These are phyloP conservation scores for Pseudogymnoascus sp. DNA, from an alignment of 2,329 filamentous ascomycete genomes.

Conservation along the genomic window DNA sequence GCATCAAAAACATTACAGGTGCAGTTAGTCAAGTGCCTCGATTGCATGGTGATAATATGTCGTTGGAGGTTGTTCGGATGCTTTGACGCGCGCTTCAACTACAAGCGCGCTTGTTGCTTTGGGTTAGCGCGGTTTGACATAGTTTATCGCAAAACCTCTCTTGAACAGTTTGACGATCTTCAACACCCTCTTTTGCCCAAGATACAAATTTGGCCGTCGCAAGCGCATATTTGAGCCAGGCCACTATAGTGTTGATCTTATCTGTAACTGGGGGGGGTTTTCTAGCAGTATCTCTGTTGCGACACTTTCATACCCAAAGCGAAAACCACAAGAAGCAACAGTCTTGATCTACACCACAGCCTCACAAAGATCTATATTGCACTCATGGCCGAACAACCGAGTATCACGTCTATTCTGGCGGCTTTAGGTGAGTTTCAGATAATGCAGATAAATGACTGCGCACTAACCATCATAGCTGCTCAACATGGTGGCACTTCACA, in stretches of 20 bases:
- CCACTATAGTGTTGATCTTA: not conserved
- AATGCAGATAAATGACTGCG: not conserved
- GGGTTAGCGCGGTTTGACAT: not conserved
- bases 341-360: not conserved
- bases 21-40: not conserved
- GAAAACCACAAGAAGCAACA: not conserved
- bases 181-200: not conserved
- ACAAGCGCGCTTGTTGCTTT: slow-evolving; percentile 4
- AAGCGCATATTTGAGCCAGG: not conserved
- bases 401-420: slow-evolving; percentile 45
- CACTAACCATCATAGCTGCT: slow-evolving; percentile 11
- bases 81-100: slow-evolving; percentile 1
- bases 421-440: slow-evolving; percentile 36
- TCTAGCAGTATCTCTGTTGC: not conserved
- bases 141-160: slow-evolving; percentile 8
- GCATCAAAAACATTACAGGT: not conserved
- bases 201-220: not conserved
- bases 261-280: not conserved
- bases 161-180: not conserved
- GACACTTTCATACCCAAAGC: not conserved
- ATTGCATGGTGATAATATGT: not conserved
- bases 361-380: not conserved
- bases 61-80: not conserved
- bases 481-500: slow-evolving; percentile 22
- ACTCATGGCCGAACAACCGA: slow-evolving; percentile 38